These are phyloP conservation scores for Paramarasmius palmivorus DNA, from an alignment of 1,284 basidiomycete genomes.

Conservation along the genomic window DNA sequence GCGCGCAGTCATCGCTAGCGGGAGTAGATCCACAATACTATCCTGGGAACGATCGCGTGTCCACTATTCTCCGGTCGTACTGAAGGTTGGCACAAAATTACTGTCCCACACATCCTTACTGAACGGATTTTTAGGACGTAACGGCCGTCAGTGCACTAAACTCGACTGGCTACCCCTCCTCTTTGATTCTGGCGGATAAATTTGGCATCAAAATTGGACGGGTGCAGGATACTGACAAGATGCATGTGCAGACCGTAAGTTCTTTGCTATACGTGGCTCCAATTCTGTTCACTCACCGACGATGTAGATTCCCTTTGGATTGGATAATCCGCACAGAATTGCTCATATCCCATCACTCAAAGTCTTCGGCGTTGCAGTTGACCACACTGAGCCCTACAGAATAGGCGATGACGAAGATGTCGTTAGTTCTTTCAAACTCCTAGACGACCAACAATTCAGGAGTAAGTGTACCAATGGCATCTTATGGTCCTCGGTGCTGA, in stretches of 20 bases:
- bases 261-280: neutral
- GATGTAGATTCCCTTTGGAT: constrained; percentile 63
- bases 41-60: constrained; percentile 70
- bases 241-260: constrained; percentile 78
- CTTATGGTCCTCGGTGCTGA: neutral
- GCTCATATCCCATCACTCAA: constrained; percentile 54
- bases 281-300: constrained; percentile 1
- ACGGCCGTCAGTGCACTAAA: constrained; percentile 54
- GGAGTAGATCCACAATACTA: constrained; percentile 61
- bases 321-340: constrained; percentile 67
- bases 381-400: constrained; percentile 50
- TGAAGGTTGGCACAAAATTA: constrained; percentile 57
- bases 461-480: constrained; percentile 43
- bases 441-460: constrained; percentile 67
- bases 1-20: constrained; percentile 62
- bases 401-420: constrained; percentile 50
- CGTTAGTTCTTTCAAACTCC: constrained; percentile 63
- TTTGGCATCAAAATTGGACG: constrained; percentile 63
- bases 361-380: constrained; percentile 66
- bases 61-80: constrained; percentile 68
- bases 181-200: constrained; percentile 58
- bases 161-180: constrained; percentile 45
- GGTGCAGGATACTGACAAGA: constrained; percentile 73
- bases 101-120: constrained; percentile 3
- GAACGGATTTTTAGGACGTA: constrained; percentile 50